These are phyloP conservation scores for Apiospora pterosperma DNA, from an alignment of 2,329 filamentous ascomycete species.

Conservation along the genomic window DNA sequence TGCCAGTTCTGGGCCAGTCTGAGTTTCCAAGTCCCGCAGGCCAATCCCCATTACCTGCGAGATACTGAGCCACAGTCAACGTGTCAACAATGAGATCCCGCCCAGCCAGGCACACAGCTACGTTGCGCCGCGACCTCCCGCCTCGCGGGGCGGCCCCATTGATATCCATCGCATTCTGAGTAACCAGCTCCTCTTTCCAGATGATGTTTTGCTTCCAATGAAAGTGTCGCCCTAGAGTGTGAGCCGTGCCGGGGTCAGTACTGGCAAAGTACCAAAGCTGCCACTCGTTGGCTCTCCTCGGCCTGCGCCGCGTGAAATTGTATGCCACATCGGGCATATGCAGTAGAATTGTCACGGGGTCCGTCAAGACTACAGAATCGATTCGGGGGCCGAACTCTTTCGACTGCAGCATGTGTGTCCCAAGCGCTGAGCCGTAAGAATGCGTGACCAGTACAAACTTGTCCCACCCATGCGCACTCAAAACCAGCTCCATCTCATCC, in stretches of 20 bases:
- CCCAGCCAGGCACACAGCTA: slow-evolving; percentile 57
- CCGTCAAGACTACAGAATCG: slow-evolving; percentile 42
- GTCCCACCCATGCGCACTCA: slow-evolving; percentile 54
- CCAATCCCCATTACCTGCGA: slow-evolving; percentile 38
- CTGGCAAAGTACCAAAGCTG: slow-evolving; percentile 69
- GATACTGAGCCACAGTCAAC: slow-evolving; percentile 52
- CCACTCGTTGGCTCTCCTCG: slow-evolving; percentile 61
- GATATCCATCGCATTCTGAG: slow-evolving; percentile 3
- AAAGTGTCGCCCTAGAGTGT: slow-evolving; percentile 62
- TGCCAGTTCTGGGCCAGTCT: slow-evolving; percentile 6
- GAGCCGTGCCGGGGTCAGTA: slow-evolving; percentile 63
- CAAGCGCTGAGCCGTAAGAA: slow-evolving; percentile 61
- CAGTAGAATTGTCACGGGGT: slow-evolving; percentile 65
- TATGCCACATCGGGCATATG: slow-evolving; percentile 69
- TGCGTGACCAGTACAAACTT: slow-evolving; percentile 60
- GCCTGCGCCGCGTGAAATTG: slow-evolving; percentile 60
- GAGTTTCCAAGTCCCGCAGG: slow-evolving; percentile 6
- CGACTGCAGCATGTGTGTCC: slow-evolving; percentile 57
- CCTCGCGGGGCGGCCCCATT: background rate
- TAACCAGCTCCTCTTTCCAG: slow-evolving; percentile 63
- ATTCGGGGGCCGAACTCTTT: slow-evolving; percentile 47
- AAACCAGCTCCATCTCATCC: slow-evolving; percentile 51
- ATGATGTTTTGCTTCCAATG: slow-evolving; percentile 70
- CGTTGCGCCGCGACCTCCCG: slow-evolving; percentile 18
- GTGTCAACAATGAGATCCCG: slow-evolving; percentile 65